Evolutionary conservation across 176 grass and related monocot species (phyloP), one percentile per base, ranked within the genome.

Genomic region (Oryza punctata): DNA sequence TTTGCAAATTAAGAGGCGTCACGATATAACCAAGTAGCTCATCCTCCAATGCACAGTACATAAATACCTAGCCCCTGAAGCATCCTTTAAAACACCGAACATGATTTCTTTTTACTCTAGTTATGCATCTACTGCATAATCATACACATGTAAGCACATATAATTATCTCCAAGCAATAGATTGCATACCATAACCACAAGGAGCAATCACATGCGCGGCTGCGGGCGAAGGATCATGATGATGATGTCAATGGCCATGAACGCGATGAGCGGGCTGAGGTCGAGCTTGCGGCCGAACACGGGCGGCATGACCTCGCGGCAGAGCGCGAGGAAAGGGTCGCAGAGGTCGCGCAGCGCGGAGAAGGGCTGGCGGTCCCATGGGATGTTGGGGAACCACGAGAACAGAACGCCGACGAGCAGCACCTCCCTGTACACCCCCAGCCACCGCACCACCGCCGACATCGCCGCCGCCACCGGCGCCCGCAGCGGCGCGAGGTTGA

Each of bases 311-410:
- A 98, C 88, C 84, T 95, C 92, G 5, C 96, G 87, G 72, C 94
- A 98, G 75, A 98, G 90, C 5, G 92, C 92, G 38, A 98, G 92
- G 64, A 92, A 98, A 10, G 93, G 96, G 66, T 98, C 96, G 78
- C 92, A 95, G 19, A 98, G 89, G 80, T 95, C 92, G 14, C 93
- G 83, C 63, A 98, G 77, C 9, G 96, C 93, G 3, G 96, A 98
- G 63, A 98, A 92, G 19, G 96, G 93, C 73, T 95, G 96, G 30
- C 91, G 93, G 26, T 98, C 96, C 96, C 96, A 98, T 29, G 92
- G 92, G 68, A 98, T 86, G 88, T 98, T 95, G 73, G 96, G 96
- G 84, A 98, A 98, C 96, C 96, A 98, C 41, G 91, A 95, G 79
- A 98, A 77, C 7, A 98, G 85, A 13, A 98, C 96, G 26, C 93